These are phyloP conservation scores for Rubroboletus pulcherrimus DNA, from an alignment of 768 basidiomycete species.

Conservation along the genomic window DNA sequence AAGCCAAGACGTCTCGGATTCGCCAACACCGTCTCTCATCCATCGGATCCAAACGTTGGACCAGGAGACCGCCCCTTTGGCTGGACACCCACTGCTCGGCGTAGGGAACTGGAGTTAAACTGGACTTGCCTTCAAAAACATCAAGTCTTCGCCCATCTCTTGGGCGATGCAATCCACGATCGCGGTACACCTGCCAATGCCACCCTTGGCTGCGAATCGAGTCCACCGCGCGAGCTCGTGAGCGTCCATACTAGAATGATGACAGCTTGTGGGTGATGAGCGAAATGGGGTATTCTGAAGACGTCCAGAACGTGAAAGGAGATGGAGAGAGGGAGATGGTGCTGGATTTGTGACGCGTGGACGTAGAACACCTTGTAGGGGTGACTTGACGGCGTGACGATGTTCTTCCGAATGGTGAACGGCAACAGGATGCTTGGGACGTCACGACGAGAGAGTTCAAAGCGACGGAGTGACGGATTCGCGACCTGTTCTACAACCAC, in stretches of 20 bases:
- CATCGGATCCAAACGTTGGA: background rate
- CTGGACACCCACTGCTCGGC: background rate
- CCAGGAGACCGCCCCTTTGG: background rate
- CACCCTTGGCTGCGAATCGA: conserved; percentile 80
- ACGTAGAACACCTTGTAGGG: background rate
- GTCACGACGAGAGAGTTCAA: background rate
- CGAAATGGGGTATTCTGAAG: background rate
- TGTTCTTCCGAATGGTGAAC: background rate
- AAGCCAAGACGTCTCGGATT: background rate
- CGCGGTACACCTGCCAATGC: conserved; percentile 78
- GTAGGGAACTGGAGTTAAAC: background rate
- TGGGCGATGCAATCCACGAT: conserved; percentile 72
- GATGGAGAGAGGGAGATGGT: background rate
- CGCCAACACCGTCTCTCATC: background rate
- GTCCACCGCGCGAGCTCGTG: conserved; percentile 76
- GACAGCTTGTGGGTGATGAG: background rate
- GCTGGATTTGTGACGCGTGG: background rate
- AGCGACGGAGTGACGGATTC: background rate
- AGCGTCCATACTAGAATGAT: conserved; percentile 50
- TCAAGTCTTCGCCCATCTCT: conserved; percentile 63
- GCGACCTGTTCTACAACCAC: background rate
- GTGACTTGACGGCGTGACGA: background rate
- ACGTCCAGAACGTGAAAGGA: background rate
- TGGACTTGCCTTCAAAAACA: conserved; percentile 72
- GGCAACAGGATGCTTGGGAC: background rate